phyloP scores from a whole-genome alignment of 164 flowering plant species.

The Euptelea pleiosperma region DNA sequence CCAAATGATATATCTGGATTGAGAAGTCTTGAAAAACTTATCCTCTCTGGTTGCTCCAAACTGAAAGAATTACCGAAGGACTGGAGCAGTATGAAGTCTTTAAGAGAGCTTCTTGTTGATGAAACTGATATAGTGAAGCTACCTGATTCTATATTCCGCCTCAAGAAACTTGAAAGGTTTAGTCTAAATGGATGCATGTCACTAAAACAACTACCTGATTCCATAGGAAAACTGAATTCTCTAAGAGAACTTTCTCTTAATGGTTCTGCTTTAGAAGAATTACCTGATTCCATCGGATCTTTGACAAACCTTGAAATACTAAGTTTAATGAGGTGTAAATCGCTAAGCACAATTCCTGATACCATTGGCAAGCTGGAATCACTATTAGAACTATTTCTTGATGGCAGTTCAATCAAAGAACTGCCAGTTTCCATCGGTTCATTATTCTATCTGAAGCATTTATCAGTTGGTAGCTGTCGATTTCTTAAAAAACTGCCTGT shows the following conservation, averaged over 20 bases:
- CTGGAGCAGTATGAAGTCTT: conserved; percentile 30
- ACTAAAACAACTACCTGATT: conserved; percentile 30
- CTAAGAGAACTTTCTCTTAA: conserved; percentile 31
- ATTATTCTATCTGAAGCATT: conserved; percentile 26
- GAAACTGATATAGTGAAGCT: conserved; percentile 29
- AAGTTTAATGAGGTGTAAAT: conserved; percentile 29
- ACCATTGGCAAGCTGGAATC: conserved; percentile 35
- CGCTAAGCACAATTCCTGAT: conserved; percentile 33
- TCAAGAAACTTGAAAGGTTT: conserved; percentile 37
- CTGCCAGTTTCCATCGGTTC: conserved; percentile 38
- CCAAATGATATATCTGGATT: conserved; percentile 46
- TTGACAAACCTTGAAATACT: conserved; percentile 39
- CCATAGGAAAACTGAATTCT: conserved; percentile 26
- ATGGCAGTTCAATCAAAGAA: conserved; percentile 23
- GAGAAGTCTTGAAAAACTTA: conserved; percentile 33
- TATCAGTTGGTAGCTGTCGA: conserved; percentile 26
- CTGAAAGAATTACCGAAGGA: conserved; percentile 35
- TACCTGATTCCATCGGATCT: conserved; percentile 37
- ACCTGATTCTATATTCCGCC: conserved; percentile 38
- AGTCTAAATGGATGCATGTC: conserved; percentile 25
- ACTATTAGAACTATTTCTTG: conserved; percentile 19
- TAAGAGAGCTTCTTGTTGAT: conserved; percentile 36
- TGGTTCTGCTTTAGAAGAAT: conserved; percentile 21
- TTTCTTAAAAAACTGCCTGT: conserved; percentile 28
- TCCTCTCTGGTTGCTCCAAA: conserved; percentile 37